Evolutionary conservation across 2,329 filamentous ascomycete genomes (phyloP).

Genomic region (Rhinocladiella similis): DNA sequence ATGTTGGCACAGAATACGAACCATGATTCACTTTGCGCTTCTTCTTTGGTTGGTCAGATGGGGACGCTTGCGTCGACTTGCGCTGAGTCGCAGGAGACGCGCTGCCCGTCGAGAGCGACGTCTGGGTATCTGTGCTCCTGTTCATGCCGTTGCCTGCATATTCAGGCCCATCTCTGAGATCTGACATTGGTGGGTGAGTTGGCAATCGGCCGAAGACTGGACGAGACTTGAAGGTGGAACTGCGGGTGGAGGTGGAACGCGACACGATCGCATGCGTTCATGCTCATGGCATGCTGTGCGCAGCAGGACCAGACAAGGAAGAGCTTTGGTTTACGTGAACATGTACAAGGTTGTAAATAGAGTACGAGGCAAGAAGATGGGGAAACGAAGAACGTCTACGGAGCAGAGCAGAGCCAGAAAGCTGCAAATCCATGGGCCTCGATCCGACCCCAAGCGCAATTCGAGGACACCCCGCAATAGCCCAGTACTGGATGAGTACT

Average conservation of each 20-base stretch:
- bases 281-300: constrained; percentile 4
- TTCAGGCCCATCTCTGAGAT: constrained; percentile 28
- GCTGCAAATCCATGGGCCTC: too few species aligned
- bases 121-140: constrained; percentile 21
- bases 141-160: constrained; percentile 23
- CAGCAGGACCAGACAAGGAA: background rate
- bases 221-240: constrained; percentile 8
- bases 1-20: constrained; percentile 43
- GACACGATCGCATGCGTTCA: constrained; percentile 17
- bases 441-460: too few species aligned
- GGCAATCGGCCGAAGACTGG: constrained; percentile 14
- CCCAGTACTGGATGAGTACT: background rate
- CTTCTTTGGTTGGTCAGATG: constrained; percentile 70
- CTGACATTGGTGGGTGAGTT: constrained; percentile 28
- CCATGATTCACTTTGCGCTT: constrained; percentile 87
- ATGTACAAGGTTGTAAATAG: background rate
- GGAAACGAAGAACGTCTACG: background rate
- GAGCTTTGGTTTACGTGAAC: constrained; percentile 2
- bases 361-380: background rate
- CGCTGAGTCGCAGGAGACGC: constrained; percentile 21
- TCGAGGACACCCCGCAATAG: constrained; percentile 8
- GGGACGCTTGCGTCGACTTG: constrained; percentile 24
- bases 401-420: background rate
- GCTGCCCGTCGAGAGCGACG: constrained; percentile 23
- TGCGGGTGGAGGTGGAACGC: constrained; percentile 11